Evolutionary conservation across 805 yeast species (phyloP), one percentile per base, ranked within the genome.

Genomic region (Dipodascus geniculatus): DNA sequence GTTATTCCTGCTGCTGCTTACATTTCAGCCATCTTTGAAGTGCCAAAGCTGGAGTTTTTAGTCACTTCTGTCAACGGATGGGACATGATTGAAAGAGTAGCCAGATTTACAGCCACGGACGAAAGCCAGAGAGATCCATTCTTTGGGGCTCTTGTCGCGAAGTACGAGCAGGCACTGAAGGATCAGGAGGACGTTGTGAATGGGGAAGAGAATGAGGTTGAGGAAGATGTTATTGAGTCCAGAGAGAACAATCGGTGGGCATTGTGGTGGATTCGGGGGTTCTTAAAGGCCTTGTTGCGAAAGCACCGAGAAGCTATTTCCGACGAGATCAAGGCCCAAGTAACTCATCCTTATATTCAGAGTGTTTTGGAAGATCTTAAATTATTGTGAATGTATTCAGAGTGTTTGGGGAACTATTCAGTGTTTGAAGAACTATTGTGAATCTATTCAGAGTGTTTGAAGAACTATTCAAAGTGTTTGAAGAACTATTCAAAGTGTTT

Each of bases 1-100:
- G 64, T 82, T 22, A 60, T 83, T 2, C 58, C 69, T 3, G 64
- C 75, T 1, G 58, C 59, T 20, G 66, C 75, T n/a, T 63, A 79
- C 42, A 64, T 80, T 48, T 51, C 20, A 53, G 51, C 14, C 51
- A 55, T 56, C 3, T 61, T 60, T 59, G 63, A 59, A 38, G 44
- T 38, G 20, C 44, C 44, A 16, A 38, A 17, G 4, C 20, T 38
- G 11, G 44, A 38, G 17, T 38, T n/a, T 38, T 17, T 38, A 17
- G 14, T 38, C 6, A 38, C 44, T n/a, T 38, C 44, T n/a, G 44
- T 38, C 14, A 17, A 38, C 19, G 44, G 44, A 4, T 38, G 44
- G 44, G 44, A 38, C 14, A 38, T 38, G 44, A 11, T 38, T 9
- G 44, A 38, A 16, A 14, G 44, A 6, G 20, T 17, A n/a, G 20